Base-by-base conservation (phyloP, 129 eudicot species). In the Ambrosia artemisiifolia region DNA sequence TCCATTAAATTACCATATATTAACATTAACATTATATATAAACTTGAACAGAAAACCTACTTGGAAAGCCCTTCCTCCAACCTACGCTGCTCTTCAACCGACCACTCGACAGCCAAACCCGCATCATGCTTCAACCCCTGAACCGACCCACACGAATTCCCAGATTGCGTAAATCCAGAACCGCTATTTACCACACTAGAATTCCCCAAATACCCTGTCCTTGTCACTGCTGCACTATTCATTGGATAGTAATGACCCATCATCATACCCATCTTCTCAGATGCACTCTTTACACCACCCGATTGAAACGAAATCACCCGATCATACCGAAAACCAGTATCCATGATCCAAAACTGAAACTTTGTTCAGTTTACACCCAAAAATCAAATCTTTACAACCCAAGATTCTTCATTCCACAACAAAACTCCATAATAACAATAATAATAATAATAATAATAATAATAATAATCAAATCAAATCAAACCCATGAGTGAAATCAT, bases 31-130 rank as follows among this genome's bases (percentile, higher is more conserved):
- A 60, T 32, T 0, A 56, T 18, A 14, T 14, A 53, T 24, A 50
- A 48, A 69, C 35, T 66, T 55, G 67, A 73, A 60, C 16, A 75
- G 63, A 63, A 71, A 0, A 89, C 95, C 70, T 79, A 89, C 98
- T 75, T 89, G 85, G 79, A 76, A 77, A 92, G 91, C 42, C 96
- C 98, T 84, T 92, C 98, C 67, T 92, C 91, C 85, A 92, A 73
- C 72, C 74, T 86, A 84, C 71, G 85, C 79, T 92, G 96, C 70
- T 92, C 98, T 61, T 87, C 95, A 53, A 77, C 78, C 34, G 96
- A 83, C 98, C 98, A 92, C 82, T 92, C 96, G 0, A 81, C 96
- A 13, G 87, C 89, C 49, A 85, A 70, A 14, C 95, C 96, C 13
- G 88, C 74, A 47, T 88, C 95, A 42, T 83, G 89, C 78, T 87